Percentiles rank a stretch among this genome's conserved stretches.
These are phyloP conservation scores for Tympanopsis confertula DNA, from an alignment of 2,329 filamentous ascomycete species.

Conservation along the genomic window DNA sequence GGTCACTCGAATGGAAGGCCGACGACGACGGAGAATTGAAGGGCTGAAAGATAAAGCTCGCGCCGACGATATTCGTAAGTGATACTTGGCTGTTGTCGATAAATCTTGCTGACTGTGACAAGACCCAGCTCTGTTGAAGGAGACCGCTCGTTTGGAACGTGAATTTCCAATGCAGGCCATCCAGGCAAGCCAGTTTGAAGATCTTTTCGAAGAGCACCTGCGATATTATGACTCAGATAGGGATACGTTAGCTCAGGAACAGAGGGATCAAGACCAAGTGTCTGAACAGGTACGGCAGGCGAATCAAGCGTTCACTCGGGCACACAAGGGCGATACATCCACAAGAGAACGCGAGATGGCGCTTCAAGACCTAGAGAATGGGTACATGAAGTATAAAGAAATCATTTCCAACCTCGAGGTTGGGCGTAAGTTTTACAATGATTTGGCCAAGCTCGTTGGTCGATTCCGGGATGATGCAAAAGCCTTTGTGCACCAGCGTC, in stretches of 20 bases:
- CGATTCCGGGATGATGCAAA: background rate
- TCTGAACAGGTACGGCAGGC: constrained; percentile 59
- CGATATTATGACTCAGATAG: constrained; percentile 72
- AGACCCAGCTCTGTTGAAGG: constrained; percentile 67
- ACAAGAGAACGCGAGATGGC: constrained; percentile 71
- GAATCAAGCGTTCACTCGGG: constrained; percentile 66
- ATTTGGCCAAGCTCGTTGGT: constrained; percentile 76
- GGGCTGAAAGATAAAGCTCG: constrained; percentile 67
- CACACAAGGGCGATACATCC: constrained; percentile 44
- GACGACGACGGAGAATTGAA: constrained; percentile 70
- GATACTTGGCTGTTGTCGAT: background rate
- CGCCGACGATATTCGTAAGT: constrained; percentile 70
- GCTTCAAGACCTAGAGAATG: constrained; percentile 77
- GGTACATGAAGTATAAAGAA: constrained; percentile 93
- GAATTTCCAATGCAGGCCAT: constrained; percentile 76
- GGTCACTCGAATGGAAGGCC: constrained; percentile 69
- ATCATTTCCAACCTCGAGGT: constrained; percentile 84
- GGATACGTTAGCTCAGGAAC: constrained; percentile 59
- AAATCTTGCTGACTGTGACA: too few relatives aligned
- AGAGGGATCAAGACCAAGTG: constrained; percentile 64
- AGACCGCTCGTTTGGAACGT: constrained; percentile 75
- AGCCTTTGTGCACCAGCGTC: background rate
- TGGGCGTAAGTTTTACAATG: constrained; percentile 93
- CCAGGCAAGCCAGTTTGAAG: constrained; percentile 81
- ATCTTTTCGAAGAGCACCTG: constrained; percentile 74